Evolutionary conservation across 306 rosid species (phyloP).

Genomic region (Sicyos baderoa): DNA sequence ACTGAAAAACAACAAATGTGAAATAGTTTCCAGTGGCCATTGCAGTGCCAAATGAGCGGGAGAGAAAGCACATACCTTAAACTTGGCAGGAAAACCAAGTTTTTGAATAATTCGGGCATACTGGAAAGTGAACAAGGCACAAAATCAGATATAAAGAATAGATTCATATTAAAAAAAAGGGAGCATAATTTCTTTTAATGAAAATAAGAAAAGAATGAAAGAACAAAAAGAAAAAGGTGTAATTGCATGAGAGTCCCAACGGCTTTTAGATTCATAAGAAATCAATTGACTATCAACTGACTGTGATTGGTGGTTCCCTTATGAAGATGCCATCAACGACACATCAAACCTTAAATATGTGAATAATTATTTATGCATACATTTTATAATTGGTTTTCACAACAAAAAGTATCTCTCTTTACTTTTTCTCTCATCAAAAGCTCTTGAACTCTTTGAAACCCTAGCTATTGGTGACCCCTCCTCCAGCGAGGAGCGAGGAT

Average conservation of each 20-base stretch:
- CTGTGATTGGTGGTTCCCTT: too few relatives aligned
- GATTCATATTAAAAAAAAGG: background rate
- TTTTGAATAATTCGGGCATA: constrained; percentile 91
- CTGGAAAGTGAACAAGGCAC: constrained; percentile 32
- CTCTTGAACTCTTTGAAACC: too few relatives aligned
- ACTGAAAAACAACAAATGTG: too few relatives aligned
- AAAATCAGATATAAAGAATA: constrained; percentile 16
- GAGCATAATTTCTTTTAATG: too few relatives aligned
- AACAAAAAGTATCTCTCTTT: too few relatives aligned
- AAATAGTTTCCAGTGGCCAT: too few relatives aligned
- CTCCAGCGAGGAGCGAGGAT: too few relatives aligned
- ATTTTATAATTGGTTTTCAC: background rate
- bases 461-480: too few relatives aligned
- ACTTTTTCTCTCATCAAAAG: too few relatives aligned
- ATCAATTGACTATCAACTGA: background rate
- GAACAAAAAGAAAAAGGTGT: background rate
- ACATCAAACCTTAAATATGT: background rate
- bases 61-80: constrained; percentile 44
- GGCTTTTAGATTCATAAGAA: background rate
- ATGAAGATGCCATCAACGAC: too few relatives aligned
- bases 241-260: background rate
- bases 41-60: background rate
- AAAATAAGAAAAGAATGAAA: too few relatives aligned
- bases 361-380: background rate
- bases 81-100: constrained; percentile 78